phyloP scores from a whole-genome alignment of 164 flowering plant genomes.

The Paratinospora sagittata region DNA sequence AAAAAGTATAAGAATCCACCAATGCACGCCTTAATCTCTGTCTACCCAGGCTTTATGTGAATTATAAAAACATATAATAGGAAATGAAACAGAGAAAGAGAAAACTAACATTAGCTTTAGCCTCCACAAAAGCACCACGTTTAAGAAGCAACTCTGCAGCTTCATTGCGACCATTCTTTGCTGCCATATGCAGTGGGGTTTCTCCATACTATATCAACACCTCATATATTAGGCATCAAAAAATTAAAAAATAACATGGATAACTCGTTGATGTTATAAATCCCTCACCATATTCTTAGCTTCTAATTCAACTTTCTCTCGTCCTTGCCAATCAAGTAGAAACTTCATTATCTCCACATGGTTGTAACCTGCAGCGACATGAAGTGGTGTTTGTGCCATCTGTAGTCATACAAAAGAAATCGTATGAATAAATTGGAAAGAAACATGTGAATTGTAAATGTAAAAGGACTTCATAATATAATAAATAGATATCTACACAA shows the following conservation, averaged over 20 bases:
- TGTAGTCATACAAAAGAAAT: conserved; percentile 23
- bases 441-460: neutral
- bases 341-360: conserved; percentile 58
- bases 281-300: conserved; percentile 83
- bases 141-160: conserved; percentile 74
- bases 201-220: conserved; percentile 76
- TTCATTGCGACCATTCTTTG: conserved; percentile 90
- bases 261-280: neutral
- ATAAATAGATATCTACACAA: too few relatives aligned
- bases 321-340: conserved; percentile 61
- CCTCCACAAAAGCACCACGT: conserved; percentile 76
- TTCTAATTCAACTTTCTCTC: conserved; percentile 74
- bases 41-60: neutral
- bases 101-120: conserved; percentile 74
- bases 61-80: neutral
- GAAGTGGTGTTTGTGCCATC: conserved; percentile 97
- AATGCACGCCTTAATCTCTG: neutral
- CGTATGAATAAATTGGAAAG: conserved; percentile 1
- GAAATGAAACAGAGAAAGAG: neutral
- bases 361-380: conserved; percentile 82
- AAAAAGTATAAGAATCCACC: neutral
- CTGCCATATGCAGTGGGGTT: conserved; percentile 97
- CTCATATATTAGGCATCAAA: conserved; percentile 7
- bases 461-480: neutral
- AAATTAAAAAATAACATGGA: conserved; percentile 2